Percentiles rank a stretch among this genome's conserved stretches.
These are phyloP conservation scores for Limonium bicolor DNA, from an alignment of 148 eudicot genomes.

Conservation along the genomic window DNA sequence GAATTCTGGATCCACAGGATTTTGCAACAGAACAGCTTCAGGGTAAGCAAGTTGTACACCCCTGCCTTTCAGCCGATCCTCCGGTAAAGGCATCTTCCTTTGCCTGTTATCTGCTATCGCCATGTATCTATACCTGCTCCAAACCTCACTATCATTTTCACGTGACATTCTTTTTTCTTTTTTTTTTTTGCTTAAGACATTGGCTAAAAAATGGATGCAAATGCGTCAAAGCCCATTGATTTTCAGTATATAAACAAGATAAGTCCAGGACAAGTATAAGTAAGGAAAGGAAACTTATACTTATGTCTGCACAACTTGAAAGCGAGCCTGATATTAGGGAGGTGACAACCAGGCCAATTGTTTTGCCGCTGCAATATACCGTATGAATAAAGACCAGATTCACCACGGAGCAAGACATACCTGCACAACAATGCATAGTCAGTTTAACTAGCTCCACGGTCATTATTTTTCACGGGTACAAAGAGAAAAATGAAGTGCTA, in stretches of 20 bases:
- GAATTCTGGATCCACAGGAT: conserved; percentile 23
- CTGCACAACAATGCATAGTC: conserved; percentile 13
- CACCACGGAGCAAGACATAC: conserved; percentile 57
- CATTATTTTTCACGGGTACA: background rate
- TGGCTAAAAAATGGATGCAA: background rate
- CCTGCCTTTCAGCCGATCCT: conserved; percentile 26
- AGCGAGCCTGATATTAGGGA: conserved; percentile 51
- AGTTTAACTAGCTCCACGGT: background rate
- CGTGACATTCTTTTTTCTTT: background rate
- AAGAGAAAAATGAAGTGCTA: background rate
- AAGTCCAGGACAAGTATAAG: background rate
- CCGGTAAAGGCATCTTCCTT: conserved; percentile 38
- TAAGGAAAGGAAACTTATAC: conserved; percentile 3
- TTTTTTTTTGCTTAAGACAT: background rate
- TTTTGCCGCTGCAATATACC: conserved; percentile 41
- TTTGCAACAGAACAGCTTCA: conserved; percentile 28
- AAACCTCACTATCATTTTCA: background rate
- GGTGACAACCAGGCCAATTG: conserved; percentile 33
- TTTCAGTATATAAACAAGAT: background rate
- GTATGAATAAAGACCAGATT: conserved; percentile 57
- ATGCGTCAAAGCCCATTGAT: background rate
- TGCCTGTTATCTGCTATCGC: conserved; percentile 27
- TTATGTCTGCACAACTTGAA: conserved; percentile 40
- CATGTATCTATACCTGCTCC: conserved; percentile 28
- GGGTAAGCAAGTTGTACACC: conserved; percentile 25